Base-by-base conservation (phyloP, 1,139 yeast genomes). In the Saccharomyces hybrid region DNA sequence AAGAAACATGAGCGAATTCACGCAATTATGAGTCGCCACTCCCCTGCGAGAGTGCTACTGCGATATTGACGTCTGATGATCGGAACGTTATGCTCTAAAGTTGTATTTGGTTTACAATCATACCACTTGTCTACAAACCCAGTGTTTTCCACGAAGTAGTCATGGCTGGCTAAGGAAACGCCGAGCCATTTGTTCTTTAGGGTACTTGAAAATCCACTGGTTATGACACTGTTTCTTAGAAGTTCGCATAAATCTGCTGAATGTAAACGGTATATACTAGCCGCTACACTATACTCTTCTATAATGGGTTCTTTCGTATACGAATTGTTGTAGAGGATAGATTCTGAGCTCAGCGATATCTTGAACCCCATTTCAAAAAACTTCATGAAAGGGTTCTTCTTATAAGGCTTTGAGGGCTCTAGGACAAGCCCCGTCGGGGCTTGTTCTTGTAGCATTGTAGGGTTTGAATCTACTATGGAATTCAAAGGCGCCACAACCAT, bases 271-370 rank as follows among this genome's bases (percentile, higher is more conserved):
- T 82, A 82, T 60, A 82, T 82, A 63, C 81, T 85, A 0, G 85
- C 85, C 5, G 85, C 86, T 34, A 82, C 85, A 1, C 84, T 80
- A 62, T 81, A 82, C 63, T 82, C 86, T 65, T 82, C 86, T 53
- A 82, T 81, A 59, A 82, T 74, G 9, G 86, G 85, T 57, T 82
- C 86, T 59, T 82, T 79, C 28, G 86, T 82, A 64, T 80, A 82
- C 0, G 85, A 80, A 57, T 49, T 26, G 47, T 53, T 53, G 48
- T 55, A 56, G 46, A 57, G 13, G 80, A 82, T 64, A 80, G 86
- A 56, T 81, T 76, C 77, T 52, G 85, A 77, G 1, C 85, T 81
- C 54, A 82, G 71, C 1, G 85, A 80, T 28, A 82, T 84, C 60
- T 80, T 80, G 68, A 82, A 68, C 3, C 86, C 86, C 66, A 80